Evolutionary conservation across 2,329 filamentous ascomycete genomes (phyloP), one percentile per base, ranked within the genome.

Genomic region (Trichoderma gracile): DNA sequence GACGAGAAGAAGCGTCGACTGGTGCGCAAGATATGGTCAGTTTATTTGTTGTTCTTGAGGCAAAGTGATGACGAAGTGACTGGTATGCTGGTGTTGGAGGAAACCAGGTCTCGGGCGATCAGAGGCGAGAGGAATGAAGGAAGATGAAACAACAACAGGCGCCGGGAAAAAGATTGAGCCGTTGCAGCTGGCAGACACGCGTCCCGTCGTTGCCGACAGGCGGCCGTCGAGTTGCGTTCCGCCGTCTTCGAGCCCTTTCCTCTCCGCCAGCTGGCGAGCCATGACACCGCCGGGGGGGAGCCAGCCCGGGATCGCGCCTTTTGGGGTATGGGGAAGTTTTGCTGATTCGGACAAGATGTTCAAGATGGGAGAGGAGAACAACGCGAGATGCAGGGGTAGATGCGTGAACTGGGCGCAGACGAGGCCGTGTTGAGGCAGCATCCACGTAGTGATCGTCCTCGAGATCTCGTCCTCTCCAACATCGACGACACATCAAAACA

Each of bases 1-100:
- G 63, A 60, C 56, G 49, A 52, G 57, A 65, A 56, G 43, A 61
- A 53, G 46, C 45, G 56, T 40, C 40, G 52, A 52, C 56, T 59
- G 30, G 47, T 33, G 30, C 14, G 46, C 3, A 46, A 59, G 8
- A 40, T n/a, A 40, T 45, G 27, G 61, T 55, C 43, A 57, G 52
- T 40, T 50, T 49, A 17, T 43, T 33, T 38, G 30, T 50, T 9
- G 27, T 47, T 63, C 8, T 19, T 33, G 12, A 21, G 30, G 8
- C 10, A 33, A 33, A 33, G 33, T 7, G 30, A 10, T 23, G 15
- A 38, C 33, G 33, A 38, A 40, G 45, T 50, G 45, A 23, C 50
- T 63, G 52, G 61, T 57, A 63, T 56, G 52, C 42, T 15, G 47
- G 23, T 60, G 19, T 38, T 14, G 25, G 46, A 43, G 47, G 49